Base-by-base conservation (phyloP, 225 moss, liverwort and hornwort genomes). In the Pseudisothecium myosuroides region DNA sequence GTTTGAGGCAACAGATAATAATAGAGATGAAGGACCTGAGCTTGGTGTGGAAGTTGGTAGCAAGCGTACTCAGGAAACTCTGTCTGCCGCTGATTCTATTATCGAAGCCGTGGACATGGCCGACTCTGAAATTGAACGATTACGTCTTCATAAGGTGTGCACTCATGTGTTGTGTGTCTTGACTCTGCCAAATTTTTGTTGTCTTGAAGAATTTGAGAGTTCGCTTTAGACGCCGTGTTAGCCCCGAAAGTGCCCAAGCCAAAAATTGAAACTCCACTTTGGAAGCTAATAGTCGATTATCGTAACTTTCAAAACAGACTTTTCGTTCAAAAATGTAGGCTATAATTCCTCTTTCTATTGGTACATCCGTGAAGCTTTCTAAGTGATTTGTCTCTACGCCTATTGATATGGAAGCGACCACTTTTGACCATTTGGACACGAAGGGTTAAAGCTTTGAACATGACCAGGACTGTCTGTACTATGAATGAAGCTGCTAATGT, bases 41-140 rank as follows among this genome's bases (percentile, higher is more conserved):
- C 92, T 92, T 45, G 94, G 93, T 83, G 93, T 93, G 73, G 96
- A 96, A 86, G 91, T 96, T 86, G 96, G 96, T 67, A 97, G 96
- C 82, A 95, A 94, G 88, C 94, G 93, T 81, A 96, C 96, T 66
- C 96, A 97, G 79, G 97, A 97, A 83, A 97, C 92, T 71, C 86
- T 97, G 85, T 88, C 93, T 71, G 97, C 98, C 67, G 96, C 96
- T 80, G 98, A 99, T 91, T 97, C 96, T 66, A 96, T 99, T 22
- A 99, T 97, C 50, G 99, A 99, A 89, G 96, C 97, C 62, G 86
- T 99, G 64, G 99, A 99, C 86, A 94, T 99, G 94, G 99, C 99
- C 47, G 97, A 99, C 88, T 95, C 91, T 88, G 99, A 99, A 94
- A 83, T 89, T 59, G 94, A 92, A 92, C 91, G 99, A 58, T 83